These are phyloP conservation scores for Lenzites betulinus DNA, from an alignment of 768 basidiomycete genomes.

Conservation along the genomic window DNA sequence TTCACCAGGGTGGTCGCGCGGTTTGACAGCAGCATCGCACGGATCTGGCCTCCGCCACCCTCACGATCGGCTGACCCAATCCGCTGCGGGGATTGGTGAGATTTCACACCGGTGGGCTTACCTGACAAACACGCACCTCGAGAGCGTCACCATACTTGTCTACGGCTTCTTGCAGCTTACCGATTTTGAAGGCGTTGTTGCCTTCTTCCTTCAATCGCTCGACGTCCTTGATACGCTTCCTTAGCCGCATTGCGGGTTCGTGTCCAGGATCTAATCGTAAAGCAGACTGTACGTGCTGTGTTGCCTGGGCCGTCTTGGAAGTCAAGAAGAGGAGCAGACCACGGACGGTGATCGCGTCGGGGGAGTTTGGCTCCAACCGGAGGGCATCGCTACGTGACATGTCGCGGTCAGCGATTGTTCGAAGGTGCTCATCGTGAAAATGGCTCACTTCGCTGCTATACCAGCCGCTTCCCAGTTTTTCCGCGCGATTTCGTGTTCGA, in stretches of 20 bases:
- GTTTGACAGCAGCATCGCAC: slow-evolving; percentile 79
- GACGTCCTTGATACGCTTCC: slow-evolving; percentile 80
- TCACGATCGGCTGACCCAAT: slow-evolving; percentile 72
- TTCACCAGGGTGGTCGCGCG: slow-evolving; percentile 82
- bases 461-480: slow-evolving; percentile 76
- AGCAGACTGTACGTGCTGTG: slow-evolving; percentile 70
- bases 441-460: slow-evolving; percentile 69
- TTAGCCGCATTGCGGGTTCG: slow-evolving; percentile 64
- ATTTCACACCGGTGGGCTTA: too few species aligned
- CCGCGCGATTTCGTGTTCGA: slow-evolving; percentile 75
- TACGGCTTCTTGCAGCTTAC: slow-evolving; percentile 60
- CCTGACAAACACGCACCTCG: slow-evolving; percentile 46
- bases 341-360: slow-evolving; percentile 76
- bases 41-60: slow-evolving; percentile 77
- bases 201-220: slow-evolving; percentile 87
- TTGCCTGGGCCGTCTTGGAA: slow-evolving; percentile 68
- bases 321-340: slow-evolving; percentile 78
- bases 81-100: slow-evolving; percentile 39
- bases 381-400: slow-evolving; percentile 62
- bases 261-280: slow-evolving; percentile 80
- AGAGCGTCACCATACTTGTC: slow-evolving; percentile 72
- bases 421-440: too few species aligned
- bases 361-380: slow-evolving; percentile 69
- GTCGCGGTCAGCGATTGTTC: neutral
- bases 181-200: slow-evolving; percentile 70